Evolutionary conservation across 805 yeast genomes (phyloP).

Genomic region (Tetrapisispora phaffii): DNA sequence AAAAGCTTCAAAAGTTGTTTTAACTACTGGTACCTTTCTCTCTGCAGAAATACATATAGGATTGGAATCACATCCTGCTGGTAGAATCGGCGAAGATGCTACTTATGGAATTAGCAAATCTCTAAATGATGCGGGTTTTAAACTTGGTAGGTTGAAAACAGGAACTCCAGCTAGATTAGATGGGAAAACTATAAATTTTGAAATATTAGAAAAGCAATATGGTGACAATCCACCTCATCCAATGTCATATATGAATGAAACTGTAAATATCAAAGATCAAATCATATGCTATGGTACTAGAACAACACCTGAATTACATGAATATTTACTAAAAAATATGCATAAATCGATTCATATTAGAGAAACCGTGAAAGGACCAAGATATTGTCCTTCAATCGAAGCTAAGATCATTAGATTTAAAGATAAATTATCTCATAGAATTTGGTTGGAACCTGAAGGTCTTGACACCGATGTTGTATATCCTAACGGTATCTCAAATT

Average conservation of each 20-base stretch:
- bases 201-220: slow-evolving; percentile 51
- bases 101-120: slow-evolving; percentile 84
- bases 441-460: slow-evolving; percentile 98
- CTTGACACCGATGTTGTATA: slow-evolving; percentile 76
- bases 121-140: slow-evolving; percentile 64
- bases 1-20: slow-evolving; percentile 57
- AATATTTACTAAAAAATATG: slow-evolving; percentile 56
- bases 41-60: slow-evolving; percentile 96
- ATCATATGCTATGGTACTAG: slow-evolving; percentile 65
- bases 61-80: slow-evolving; percentile 68
- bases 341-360: slow-evolving; percentile 81
- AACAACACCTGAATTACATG: slow-evolving; percentile 70
- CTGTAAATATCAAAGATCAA: slow-evolving; percentile 51
- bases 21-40: slow-evolving; percentile 92
- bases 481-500: slow-evolving; percentile 92
- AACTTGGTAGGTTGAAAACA: slow-evolving; percentile 82
- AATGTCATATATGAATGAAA: slow-evolving; percentile 74
- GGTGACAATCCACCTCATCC: slow-evolving; percentile 85
- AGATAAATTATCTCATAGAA: slow-evolving; percentile 63
- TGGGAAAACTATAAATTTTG: slow-evolving; percentile 58
- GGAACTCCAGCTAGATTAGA: slow-evolving; percentile 94
- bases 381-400: slow-evolving; percentile 96
- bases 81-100: slow-evolving; percentile 87
- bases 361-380: slow-evolving; percentile 91
- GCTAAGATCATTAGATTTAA: slow-evolving; percentile 75